phyloP scores from a whole-genome alignment of 306 rosid genomes.

The Spatholobus suberectus region DNA sequence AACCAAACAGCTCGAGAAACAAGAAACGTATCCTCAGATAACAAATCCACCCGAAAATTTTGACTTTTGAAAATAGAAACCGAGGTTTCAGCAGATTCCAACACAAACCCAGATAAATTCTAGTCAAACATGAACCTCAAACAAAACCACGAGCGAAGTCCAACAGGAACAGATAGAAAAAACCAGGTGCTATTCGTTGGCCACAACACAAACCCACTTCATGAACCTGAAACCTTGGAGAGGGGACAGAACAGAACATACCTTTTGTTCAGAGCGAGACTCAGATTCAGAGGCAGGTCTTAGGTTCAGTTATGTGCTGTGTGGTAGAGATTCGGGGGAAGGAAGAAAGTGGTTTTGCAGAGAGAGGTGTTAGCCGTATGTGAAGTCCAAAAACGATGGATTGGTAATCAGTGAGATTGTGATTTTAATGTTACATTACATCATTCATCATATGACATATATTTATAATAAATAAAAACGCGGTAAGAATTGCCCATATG shows the following conservation, averaged over 20 bases:
- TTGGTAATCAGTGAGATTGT: not conserved
- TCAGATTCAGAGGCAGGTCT: not conserved
- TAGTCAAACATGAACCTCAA: not conserved
- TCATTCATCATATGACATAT: not conserved
- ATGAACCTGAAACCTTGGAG: not conserved
- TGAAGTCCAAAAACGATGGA: slow-evolving; percentile 22
- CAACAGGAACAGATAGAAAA: not conserved
- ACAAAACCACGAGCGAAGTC: not conserved
- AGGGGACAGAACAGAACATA: slow-evolving; percentile 24
- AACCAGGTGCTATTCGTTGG: not conserved
- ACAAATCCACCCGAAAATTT: slow-evolving; percentile 36
- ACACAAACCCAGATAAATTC: slow-evolving; percentile 20
- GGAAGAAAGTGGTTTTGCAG: slow-evolving; percentile 1
- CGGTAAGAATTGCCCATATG: not conserved
- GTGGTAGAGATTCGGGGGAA: slow-evolving; percentile 33
- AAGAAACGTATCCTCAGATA: slow-evolving; percentile 16
- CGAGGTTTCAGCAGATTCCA: not conserved
- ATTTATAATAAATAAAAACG: slow-evolving; percentile 9
- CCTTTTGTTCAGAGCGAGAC: slow-evolving; percentile 19
- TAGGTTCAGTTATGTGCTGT: slow-evolving; percentile 2
- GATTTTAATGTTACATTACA: not conserved
- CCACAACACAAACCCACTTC: slow-evolving; percentile 9
- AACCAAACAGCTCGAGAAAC: not conserved
- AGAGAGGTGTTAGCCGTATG: not conserved
- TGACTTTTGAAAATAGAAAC: not conserved